Evolutionary conservation across 805 yeast genomes (phyloP).

Genomic region (Yarrowia sp.): DNA sequence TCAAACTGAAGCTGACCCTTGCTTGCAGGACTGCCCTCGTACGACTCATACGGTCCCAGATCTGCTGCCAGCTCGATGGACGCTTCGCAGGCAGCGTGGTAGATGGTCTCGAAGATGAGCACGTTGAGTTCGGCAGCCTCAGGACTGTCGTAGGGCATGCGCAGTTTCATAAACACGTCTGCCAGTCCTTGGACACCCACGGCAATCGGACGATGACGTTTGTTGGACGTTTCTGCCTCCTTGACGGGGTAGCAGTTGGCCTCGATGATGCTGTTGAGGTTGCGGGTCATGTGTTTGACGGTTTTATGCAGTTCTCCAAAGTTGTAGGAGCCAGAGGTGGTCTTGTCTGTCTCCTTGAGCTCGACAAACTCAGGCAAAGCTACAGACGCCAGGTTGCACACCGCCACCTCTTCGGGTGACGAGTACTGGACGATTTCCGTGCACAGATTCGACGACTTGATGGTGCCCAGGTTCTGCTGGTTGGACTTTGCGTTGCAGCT

Average conservation of each 20-base stretch:
- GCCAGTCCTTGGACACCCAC: slow-evolving; percentile 96
- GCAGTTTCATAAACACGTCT: slow-evolving; percentile 75
- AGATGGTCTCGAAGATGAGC: slow-evolving; percentile 90
- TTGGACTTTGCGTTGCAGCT: slow-evolving; percentile 86
- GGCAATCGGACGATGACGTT: slow-evolving; percentile 86
- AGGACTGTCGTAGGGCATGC: slow-evolving; percentile 79
- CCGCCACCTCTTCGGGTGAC: slow-evolving; percentile 86
- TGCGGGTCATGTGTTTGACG: slow-evolving; percentile 73
- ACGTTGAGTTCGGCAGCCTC: slow-evolving; percentile 75
- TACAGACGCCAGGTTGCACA: slow-evolving; percentile 90
- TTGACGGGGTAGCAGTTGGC: slow-evolving; percentile 80
- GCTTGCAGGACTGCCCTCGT: slow-evolving; percentile 84
- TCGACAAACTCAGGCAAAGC: slow-evolving; percentile 82
- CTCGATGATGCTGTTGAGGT: slow-evolving; percentile 83
- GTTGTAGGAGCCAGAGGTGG: slow-evolving; percentile 57
- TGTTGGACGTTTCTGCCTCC: slow-evolving; percentile 71
- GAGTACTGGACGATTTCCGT: slow-evolving; percentile 92
- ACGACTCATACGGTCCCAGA: slow-evolving; percentile 74
- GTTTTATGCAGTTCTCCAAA: slow-evolving; percentile 74
- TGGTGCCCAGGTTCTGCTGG: slow-evolving; percentile 86
- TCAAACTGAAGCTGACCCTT: slow-evolving; percentile 83
- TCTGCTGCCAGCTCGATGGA: slow-evolving; percentile 76
- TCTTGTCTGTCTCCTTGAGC: slow-evolving; percentile 49
- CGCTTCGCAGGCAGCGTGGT: slow-evolving; percentile 87
- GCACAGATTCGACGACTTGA: slow-evolving; percentile 90